A percentile compares a stretch with the other conserved stretches of the same genome.
These are phyloP conservation scores for Lobosporangium transversale DNA, from an alignment of 192 early-diverging fungal genomes.

Conservation along the genomic window DNA sequence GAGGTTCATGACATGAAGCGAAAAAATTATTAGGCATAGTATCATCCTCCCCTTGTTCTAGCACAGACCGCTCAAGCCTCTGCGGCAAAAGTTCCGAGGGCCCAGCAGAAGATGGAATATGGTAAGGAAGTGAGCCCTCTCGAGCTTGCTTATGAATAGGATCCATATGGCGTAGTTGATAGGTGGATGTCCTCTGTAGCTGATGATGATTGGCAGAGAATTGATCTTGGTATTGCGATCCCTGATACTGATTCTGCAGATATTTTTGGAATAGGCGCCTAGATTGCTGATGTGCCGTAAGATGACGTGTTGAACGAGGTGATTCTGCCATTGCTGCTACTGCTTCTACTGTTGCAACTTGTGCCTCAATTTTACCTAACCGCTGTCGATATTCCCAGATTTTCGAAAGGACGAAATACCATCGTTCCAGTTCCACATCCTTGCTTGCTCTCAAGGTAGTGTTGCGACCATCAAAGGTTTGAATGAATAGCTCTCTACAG, in stretches of 20 bases:
- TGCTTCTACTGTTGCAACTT: too few species aligned
- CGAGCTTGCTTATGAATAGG: conserved; percentile 6
- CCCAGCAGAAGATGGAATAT: conserved; percentile 22
- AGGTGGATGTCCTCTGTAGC: background rate
- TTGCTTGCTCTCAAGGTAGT: conserved; percentile 28
- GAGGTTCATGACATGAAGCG: background rate
- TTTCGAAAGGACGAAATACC: conserved; percentile 37
- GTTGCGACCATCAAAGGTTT: conserved; percentile 23
- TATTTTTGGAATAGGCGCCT: conserved; percentile 35
- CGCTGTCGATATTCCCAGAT: conserved; percentile 27
- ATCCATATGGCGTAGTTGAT: conserved; percentile 15
- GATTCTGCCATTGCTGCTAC: too few species aligned
- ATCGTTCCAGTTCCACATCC: conserved; percentile 33
- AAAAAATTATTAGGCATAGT: background rate
- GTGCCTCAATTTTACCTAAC: background rate
- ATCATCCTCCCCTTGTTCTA: conserved; percentile 24
- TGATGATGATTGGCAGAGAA: conserved; percentile 7
- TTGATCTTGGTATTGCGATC: background rate
- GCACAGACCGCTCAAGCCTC: conserved; percentile 22
- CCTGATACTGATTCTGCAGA: conserved; percentile 26
- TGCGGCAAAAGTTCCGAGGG: conserved; percentile 31
- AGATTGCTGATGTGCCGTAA: conserved; percentile 42
- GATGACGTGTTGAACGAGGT: conserved; percentile 1
- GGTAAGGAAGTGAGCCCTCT: conserved; percentile 20
- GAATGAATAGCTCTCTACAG: conserved; percentile 16